A percentile compares a stretch with the other conserved stretches of the same genome.
phyloP scores from a whole-genome alignment of 352 stramenopile genomes.

The Elongisporangium undulatum region DNA sequence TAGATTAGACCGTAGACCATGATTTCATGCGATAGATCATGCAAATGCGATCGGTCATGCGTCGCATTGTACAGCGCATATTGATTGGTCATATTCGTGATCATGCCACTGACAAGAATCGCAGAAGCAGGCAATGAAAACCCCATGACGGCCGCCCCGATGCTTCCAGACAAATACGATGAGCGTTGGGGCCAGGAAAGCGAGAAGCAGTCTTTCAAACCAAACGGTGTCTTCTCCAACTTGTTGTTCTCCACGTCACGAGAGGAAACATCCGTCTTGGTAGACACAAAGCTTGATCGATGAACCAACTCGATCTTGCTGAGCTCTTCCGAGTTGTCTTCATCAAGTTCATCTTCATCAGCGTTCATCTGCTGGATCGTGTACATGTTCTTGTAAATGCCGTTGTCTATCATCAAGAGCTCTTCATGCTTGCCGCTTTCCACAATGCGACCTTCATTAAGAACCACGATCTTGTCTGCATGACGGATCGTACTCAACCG shows the following conservation, averaged over 20 bases:
- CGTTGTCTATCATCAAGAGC: conserved; percentile 47
- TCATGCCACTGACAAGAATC: conserved; percentile 36
- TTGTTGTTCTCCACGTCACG: conserved; percentile 16
- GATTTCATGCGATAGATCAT: conserved; percentile 30
- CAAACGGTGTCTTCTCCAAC: conserved; percentile 13
- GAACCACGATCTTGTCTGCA: conserved; percentile 41
- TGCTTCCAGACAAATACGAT: conserved; percentile 13
- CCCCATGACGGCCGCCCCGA: conserved; percentile 17
- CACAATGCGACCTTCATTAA: conserved; percentile 23
- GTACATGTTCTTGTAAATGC: conserved; percentile 77
- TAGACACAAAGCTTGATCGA: conserved; percentile 8
- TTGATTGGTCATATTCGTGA: conserved; percentile 39
- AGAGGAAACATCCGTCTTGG: conserved; percentile 12
- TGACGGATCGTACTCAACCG: conserved; percentile 40
- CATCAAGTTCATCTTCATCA: too few species aligned
- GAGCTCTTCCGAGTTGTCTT: too few species aligned
- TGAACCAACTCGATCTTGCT: too few species aligned
- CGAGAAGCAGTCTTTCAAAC: conserved; percentile 5
- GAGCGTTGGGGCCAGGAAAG: conserved; percentile 9
- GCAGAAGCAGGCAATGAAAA: conserved; percentile 29
- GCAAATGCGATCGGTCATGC: conserved; percentile 16
- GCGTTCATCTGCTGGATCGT: conserved; percentile 56
- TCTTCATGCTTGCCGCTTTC: conserved; percentile 30
- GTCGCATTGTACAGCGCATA: conserved; percentile 30
- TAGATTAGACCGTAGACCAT: conserved; percentile 19